phyloP scores from a whole-genome alignment of 73 alveolate species.

The Paramecium bursaria region DNA sequence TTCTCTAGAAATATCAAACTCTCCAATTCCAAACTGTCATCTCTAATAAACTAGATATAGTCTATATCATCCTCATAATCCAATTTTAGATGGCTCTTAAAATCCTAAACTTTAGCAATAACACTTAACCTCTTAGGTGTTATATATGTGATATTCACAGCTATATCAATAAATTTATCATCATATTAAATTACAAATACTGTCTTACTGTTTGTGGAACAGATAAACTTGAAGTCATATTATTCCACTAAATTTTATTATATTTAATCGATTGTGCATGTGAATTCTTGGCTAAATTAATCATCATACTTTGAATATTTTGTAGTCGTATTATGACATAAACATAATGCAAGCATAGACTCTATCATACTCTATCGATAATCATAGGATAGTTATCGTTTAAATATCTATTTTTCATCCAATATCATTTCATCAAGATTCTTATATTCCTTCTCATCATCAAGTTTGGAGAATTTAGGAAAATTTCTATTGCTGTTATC shows the following conservation, averaged over 20 bases:
- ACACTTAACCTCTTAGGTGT: neutral
- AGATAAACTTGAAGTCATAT: constrained; percentile 32
- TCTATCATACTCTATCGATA: neutral
- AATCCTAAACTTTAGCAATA: neutral
- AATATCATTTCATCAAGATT: constrained; percentile 10
- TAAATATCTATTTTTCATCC: constrained; percentile 26
- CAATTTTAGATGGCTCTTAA: neutral
- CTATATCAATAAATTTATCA: constrained; percentile 26
- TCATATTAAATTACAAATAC: constrained; percentile 1
- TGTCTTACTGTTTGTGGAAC: neutral
- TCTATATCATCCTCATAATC: neutral
- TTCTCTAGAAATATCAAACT: neutral
- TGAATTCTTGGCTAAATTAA: constrained; percentile 19
- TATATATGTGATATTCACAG: constrained; percentile 18
- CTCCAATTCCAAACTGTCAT: constrained; percentile 29
- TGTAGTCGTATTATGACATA: constrained; percentile 21
- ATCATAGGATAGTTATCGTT: neutral
- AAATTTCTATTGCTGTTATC: neutral
- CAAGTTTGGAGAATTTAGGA: neutral
- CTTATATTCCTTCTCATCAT: constrained; percentile 26
- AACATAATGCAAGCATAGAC: neutral
- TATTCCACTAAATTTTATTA: constrained; percentile 10
- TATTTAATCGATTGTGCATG: neutral
- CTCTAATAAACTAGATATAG: constrained; percentile 37
- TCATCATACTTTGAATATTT: constrained; percentile 13